These are phyloP conservation scores for Arctostaphylos glauca DNA, from an alignment of 148 eudicot genomes.

Conservation along the genomic window DNA sequence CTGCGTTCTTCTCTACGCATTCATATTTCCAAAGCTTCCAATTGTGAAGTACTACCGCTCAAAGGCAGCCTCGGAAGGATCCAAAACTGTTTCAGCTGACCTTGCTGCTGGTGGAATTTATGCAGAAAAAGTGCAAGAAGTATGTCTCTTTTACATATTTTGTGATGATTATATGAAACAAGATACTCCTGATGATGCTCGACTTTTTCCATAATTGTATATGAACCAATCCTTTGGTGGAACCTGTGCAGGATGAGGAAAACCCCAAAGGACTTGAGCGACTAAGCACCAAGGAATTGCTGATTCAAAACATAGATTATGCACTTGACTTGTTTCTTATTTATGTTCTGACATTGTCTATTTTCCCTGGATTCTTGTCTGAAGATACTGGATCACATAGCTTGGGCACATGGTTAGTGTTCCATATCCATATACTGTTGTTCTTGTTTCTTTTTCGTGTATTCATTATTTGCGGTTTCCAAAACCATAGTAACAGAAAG, in stretches of 20 bases:
- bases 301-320: constrained; percentile 44
- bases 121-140: constrained; percentile 8
- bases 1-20: constrained; percentile 42
- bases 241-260: constrained; percentile 25
- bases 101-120: constrained; percentile 48
- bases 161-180: background rate
- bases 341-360: constrained; percentile 45
- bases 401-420: constrained; percentile 45
- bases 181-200: background rate
- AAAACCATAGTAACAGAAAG: background rate
- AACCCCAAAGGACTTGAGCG: constrained; percentile 22
- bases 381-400: constrained; percentile 59
- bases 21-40: constrained; percentile 46
- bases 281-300: constrained; percentile 36
- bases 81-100: constrained; percentile 53
- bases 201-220: background rate
- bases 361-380: constrained; percentile 64
- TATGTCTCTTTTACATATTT: background rate
- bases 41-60: constrained; percentile 48
- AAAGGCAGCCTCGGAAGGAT: constrained; percentile 53
- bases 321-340: constrained; percentile 42
- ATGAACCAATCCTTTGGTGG: background rate
- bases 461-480: background rate
- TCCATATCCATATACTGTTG: background rate
- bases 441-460: background rate